Evolutionary conservation across 108 stramenopile genomes (phyloP), one percentile per base, ranked within the genome.

Genomic region (Pseudonitzschia multiseries): DNA sequence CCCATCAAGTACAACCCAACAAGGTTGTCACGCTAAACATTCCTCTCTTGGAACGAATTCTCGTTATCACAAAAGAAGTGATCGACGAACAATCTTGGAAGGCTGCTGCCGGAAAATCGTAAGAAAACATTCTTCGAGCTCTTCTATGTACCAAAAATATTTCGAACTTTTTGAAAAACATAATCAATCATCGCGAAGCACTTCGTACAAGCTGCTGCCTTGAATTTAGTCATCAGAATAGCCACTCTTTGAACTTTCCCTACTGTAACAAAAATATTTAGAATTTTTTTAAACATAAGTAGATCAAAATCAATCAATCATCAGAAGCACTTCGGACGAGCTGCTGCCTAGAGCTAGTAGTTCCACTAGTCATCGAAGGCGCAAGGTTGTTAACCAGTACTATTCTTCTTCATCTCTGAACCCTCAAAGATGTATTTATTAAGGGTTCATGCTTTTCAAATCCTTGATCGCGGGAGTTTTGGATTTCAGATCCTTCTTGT

Each of bases 1-100:
- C 86, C 61, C 79, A 88, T 78, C 85, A 92, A 75, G 51, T 89
- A 61, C 67, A 83, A 71, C 80, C 85, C 61, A 48, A 74, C 32
- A 81, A 74, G 62, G 13, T 74, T 14, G 66, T 79, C 18, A 57
- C 86, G 28, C 63, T 95, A 28, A 79, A 95, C 65, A 27, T 85
- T 20, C 50, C 75, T 21, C 70, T 87, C n/a, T 74, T 95, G 32
- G 82, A 85, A 60, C 70, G 78, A 13, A 90, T 95, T 24, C 67
- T 86, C 57, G 61, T 71, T 4, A 46, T 88, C n/a, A 82, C 85
- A 8, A 78, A 86, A 36, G 76, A 83, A 20, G 73, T 91, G 6
- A 79, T 83, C 51, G 66, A 80, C 29, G 75, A 64, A 61, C 85
- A 88, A 61, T 48, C 75, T 31, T 81, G 76, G 73, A 86, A 87